Percentiles rank a stretch among this genome's conserved stretches.
Evolutionary conservation across 2,329 filamentous ascomycete genomes (phyloP).

Genomic region (Pyricularia pennisetigena): DNA sequence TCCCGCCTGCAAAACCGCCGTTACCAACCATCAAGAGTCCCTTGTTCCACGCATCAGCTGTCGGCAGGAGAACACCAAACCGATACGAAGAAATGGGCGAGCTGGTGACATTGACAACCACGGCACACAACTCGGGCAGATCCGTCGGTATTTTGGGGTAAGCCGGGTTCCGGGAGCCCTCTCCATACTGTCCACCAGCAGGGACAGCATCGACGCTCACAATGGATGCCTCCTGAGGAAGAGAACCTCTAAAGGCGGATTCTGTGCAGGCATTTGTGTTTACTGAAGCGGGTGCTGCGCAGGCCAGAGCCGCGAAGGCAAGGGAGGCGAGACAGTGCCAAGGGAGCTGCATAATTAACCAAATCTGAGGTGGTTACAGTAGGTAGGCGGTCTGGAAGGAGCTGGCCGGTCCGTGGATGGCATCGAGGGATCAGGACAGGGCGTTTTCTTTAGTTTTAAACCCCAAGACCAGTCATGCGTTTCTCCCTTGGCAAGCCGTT

Average conservation of each 20-base stretch:
- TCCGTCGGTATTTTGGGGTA: slow-evolving; percentile 17
- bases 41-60: slow-evolving; percentile 20
- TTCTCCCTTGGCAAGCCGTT: background rate
- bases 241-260: slow-evolving; percentile 4
- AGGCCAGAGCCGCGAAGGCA: background rate
- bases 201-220: slow-evolving; percentile 10
- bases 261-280: slow-evolving; percentile 4
- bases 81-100: slow-evolving; percentile 15
- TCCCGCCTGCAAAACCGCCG: slow-evolving; percentile 25
- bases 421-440: background rate
- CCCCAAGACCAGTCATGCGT: background rate
- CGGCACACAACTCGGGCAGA: slow-evolving; percentile 22
- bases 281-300: background rate
- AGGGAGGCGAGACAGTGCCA: background rate
- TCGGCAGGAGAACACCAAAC: slow-evolving; percentile 27
- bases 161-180: slow-evolving; percentile 12
- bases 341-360: background rate
- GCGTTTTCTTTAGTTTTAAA: background rate
- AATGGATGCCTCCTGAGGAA: slow-evolving; percentile 7
- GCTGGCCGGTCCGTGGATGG: background rate
- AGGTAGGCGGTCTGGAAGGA: background rate
- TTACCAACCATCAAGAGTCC: slow-evolving; percentile 27
- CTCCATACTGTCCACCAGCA: slow-evolving; percentile 13
- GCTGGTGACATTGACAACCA: slow-evolving; percentile 12
- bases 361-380: background rate